A percentile compares a stretch with the other conserved stretches of the same genome.
phyloP scores from a whole-genome alignment of 1,284 basidiomycete species.

The Polyporus tsugae region DNA sequence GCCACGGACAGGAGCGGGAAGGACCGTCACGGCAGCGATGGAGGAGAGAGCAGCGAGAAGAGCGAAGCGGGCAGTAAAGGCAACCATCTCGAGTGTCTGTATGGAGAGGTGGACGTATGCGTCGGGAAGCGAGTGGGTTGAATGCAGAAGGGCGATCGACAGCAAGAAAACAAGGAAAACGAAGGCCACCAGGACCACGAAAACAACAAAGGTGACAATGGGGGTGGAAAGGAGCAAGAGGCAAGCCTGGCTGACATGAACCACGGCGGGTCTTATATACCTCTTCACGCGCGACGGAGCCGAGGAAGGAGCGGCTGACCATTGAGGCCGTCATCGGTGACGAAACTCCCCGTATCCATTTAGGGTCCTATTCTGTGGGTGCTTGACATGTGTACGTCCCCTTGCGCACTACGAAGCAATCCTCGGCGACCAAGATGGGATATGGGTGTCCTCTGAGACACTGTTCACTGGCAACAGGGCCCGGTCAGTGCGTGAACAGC shows the following conservation, averaged over 20 bases:
- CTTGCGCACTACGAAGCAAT: no score
- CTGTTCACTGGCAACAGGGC: no score
- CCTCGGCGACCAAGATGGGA: no score
- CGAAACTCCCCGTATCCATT: not conserved
- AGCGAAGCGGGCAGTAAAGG: slow-evolving; percentile 53
- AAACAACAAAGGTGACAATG: slow-evolving; percentile 31
- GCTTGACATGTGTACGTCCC: not conserved
- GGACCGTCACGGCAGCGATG: slow-evolving; percentile 49
- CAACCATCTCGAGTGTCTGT: slow-evolving; percentile 50
- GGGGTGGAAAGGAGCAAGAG: slow-evolving; percentile 30
- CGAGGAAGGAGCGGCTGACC: slow-evolving; percentile 10
- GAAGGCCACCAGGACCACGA: slow-evolving; percentile 42
- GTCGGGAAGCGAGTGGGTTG: slow-evolving; percentile 20
- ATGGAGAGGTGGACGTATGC: slow-evolving; percentile 11
- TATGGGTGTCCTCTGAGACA: no score
- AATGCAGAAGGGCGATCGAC: slow-evolving; percentile 27
- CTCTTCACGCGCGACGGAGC: slow-evolving; percentile 8
- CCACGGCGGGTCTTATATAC: slow-evolving; percentile 33
- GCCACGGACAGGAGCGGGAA: slow-evolving; percentile 45
- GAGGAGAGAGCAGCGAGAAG: slow-evolving; percentile 53
- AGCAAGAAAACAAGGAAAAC: slow-evolving; percentile 36
- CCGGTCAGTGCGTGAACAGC: no score
- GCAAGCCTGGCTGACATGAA: slow-evolving; percentile 25
- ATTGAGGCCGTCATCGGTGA: not conserved
- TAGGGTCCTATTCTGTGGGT: not conserved